Evolutionary conservation across 371 early-diverging fungal genomes (phyloP), one percentile per base, ranked within the genome.

Genomic region (Lichtheimia corymbifera): DNA sequence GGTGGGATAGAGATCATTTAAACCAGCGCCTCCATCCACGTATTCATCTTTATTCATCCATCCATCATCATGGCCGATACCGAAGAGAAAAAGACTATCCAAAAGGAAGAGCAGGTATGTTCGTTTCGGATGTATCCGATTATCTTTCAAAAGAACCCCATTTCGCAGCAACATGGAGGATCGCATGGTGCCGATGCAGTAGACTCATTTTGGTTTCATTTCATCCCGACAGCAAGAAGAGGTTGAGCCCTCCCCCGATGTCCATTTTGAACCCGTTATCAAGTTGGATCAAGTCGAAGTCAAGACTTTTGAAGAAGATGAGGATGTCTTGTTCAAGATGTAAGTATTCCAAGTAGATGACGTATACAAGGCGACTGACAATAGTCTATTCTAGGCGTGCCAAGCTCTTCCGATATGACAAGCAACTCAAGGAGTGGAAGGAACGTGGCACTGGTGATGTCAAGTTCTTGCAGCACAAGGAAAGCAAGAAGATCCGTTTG

Each of bases 361-460:
- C 22, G 47, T 47, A 47, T 47, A 47, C 11, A 0, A 22, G 27
- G 28, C n/a, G 54, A 55, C 54, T 13, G 13, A n/a, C 5, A 0
- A 22, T 22, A 22, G 22, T 13, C 2, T 18, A 30, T 60, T 42
- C 25, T 50, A 97, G 97, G 92, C 94, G 98, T 55, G 93, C 97
- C 68, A 96, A 97, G 87, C 88, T 98, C 55, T 98, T 95, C 94
- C 93, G 97, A 70, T 97, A 91, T 77, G 93, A 93, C 73, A 89
- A 92, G 72, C 86, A 83, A 42, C 71, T 70, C 63, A 90, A 86
- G 59, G 97, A 97, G 76, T 98, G 98, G 98, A 98, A 98, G 86
- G 98, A 98, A 83, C 94, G 98, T 65, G 97, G 98, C 35, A 96
- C 96, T 28, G 98, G 98, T 63, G 97, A 97, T 73, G 93, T 95